Percentiles rank a stretch among this genome's conserved stretches.
phyloP scores from a whole-genome alignment of 129 eudicot species.

The Saussurea involucrata region DNA sequence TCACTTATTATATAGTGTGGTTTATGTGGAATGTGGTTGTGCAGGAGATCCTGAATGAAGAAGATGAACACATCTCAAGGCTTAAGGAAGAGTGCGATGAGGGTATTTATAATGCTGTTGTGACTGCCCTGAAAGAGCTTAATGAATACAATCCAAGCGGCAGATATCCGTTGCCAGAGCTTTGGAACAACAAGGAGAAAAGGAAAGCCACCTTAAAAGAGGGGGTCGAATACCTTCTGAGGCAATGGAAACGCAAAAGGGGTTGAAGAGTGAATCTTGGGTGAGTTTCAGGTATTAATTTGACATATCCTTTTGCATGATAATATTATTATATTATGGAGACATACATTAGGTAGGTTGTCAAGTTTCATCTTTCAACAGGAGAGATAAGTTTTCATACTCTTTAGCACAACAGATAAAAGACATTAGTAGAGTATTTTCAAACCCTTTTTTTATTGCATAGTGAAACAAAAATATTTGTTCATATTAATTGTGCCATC shows the following conservation, averaged over 20 bases:
- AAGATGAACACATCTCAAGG: constrained; percentile 29
- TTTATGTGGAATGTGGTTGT: constrained; percentile 3
- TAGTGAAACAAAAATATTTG: neutral
- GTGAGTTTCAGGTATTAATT: neutral
- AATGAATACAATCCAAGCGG: constrained; percentile 50
- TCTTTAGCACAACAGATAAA: neutral
- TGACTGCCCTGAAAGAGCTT: constrained; percentile 36
- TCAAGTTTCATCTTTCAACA: neutral
- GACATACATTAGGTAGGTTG: neutral
- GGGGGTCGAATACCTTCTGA: constrained; percentile 23
- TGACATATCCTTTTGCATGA: neutral
- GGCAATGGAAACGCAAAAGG: constrained; percentile 21
- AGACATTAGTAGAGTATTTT: neutral
- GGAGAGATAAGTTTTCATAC: neutral
- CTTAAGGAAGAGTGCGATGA: constrained; percentile 22
- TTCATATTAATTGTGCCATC: neutral
- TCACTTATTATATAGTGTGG: neutral
- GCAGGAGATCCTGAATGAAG: constrained; percentile 45
- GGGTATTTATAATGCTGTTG: constrained; percentile 29
- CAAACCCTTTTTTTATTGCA: neutral
- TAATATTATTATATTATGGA: neutral
- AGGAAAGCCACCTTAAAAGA: constrained; percentile 36
- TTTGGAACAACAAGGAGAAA: constrained; percentile 39
- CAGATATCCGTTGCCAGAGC: constrained; percentile 39
- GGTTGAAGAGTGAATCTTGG: neutral